phyloP scores from a whole-genome alignment of 1,284 basidiomycete species.

The Puccinia coronata region DNA sequence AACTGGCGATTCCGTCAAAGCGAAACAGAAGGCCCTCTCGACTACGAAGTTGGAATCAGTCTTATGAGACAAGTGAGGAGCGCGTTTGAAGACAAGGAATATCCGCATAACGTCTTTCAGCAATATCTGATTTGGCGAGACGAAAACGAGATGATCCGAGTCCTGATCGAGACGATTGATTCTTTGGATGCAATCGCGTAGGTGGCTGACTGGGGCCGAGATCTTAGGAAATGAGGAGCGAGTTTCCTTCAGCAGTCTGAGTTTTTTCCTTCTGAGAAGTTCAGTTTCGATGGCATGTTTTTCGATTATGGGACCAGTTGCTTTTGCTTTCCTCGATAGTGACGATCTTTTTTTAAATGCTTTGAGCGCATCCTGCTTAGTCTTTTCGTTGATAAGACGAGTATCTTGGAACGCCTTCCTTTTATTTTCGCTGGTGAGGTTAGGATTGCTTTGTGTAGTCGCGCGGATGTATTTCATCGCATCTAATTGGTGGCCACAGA shows the following conservation, averaged over 20 bases:
- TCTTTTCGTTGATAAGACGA: not conserved
- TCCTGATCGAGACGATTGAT: not conserved
- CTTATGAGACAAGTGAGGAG: not conserved
- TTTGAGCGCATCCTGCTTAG: not conserved
- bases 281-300: not conserved
- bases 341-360: not conserved
- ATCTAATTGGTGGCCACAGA: not conserved
- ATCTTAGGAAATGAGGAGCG: not conserved
- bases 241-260: not conserved
- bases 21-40: not conserved
- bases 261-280: not conserved
- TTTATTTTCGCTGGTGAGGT: not conserved
- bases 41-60: not conserved
- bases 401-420: not conserved
- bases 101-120: not conserved
- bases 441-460: not conserved
- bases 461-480: conserved; percentile 5
- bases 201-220: not conserved
- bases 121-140: not conserved
- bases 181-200: not conserved
- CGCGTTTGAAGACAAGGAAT: conserved; percentile 1
- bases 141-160: not conserved
- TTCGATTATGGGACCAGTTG: too few relatives aligned
- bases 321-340: too few relatives aligned
- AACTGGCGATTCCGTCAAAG: not conserved